Evolutionary conservation across 2,329 filamentous ascomycete species (phyloP).

Genomic region (Colletotrichum neosansevieriae): DNA sequence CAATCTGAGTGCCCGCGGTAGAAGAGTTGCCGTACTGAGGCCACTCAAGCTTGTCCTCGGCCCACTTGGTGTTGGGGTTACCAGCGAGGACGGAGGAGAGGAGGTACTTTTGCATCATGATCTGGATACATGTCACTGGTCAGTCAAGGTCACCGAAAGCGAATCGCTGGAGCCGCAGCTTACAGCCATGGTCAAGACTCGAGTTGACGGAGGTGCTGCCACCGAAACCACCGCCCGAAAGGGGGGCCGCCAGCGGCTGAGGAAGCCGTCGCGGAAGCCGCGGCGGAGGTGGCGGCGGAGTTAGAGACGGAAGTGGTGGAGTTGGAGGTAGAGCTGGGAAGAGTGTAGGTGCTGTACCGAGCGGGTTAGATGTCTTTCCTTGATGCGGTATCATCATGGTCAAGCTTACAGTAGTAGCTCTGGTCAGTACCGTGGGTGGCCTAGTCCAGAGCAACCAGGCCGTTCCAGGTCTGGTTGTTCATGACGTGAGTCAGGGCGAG

Average conservation of each 20-base stretch:
- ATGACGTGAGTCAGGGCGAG: conserved; percentile 22
- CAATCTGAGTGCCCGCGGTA: conserved; percentile 13
- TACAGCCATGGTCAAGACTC: conserved; percentile 17
- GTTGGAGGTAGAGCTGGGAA: conserved; percentile 4
- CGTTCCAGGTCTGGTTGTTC: conserved; percentile 21
- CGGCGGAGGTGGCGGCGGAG: background rate
- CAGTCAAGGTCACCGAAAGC: background rate
- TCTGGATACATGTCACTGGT: background rate
- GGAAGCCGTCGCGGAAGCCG: background rate
- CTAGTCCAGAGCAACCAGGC: conserved; percentile 3
- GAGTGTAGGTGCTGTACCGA: conserved; percentile 17
- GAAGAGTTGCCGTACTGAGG: conserved; percentile 29
- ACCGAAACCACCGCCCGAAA: conserved; percentile 3
- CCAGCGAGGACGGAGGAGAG: conserved; percentile 15
- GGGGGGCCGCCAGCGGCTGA: conserved; percentile 5
- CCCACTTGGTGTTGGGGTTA: conserved; percentile 20
- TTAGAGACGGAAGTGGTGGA: background rate
- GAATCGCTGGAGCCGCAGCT: background rate
- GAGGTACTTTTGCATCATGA: conserved; percentile 34
- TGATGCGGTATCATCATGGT: background rate
- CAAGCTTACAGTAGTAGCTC: conserved; percentile 21
- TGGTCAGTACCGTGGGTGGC: conserved; percentile 26
- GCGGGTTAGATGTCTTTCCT: background rate
- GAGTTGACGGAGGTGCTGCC: conserved; percentile 17
- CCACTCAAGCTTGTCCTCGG: conserved; percentile 27